Evolutionary conservation across 2,329 filamentous ascomycete genomes (phyloP), one percentile per base, ranked within the genome.

Genomic region (Trichoderma koningii): DNA sequence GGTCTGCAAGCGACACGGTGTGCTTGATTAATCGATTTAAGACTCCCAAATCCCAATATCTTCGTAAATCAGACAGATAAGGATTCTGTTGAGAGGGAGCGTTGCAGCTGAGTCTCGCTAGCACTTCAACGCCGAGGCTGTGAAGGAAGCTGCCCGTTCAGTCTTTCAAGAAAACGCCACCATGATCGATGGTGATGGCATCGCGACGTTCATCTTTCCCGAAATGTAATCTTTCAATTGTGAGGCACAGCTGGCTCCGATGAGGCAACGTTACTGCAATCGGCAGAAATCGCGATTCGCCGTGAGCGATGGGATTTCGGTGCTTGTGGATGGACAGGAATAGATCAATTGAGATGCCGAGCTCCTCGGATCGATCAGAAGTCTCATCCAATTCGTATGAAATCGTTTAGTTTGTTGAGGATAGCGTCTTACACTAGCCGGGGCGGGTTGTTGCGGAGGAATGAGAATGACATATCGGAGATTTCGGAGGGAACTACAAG

Each of bases 91-190:
- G 34, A 38, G 34, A 14, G 5, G 34, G 9, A 14, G 34, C 10
- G 12, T 3, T 4, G 34, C 14, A 7, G 44, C 55, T 59, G 44
- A 59, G 15, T 3, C 7, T 38, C 19, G 7, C 19, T 30, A 62
- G 59, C 59, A 53, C n/a, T 53, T 62, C 21, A 62, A 62, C 38
- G 53, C 48, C 17, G 48, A 52, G 38, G 23, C 48, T 9, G 48
- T 45, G 17, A 53, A 50, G n/a, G 23, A 12, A 19, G 26, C 34
- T 4, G 41, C n/a, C 23, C 48, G 23, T 7, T 17, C 30, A 17
- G 59, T 23, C 19, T 53, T 62, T 30, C 48, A 48, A 10, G 26
- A 34, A 19, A 45, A 45, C n/a, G n/a, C 48, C 7, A 23, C 38
- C 2, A 53, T 62, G 14, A 62, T 62, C 7, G 26, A 50, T 38